Evolutionary conservation across 2,329 filamentous ascomycete species (phyloP).

Genomic region (Cryphonectria carpinicola): DNA sequence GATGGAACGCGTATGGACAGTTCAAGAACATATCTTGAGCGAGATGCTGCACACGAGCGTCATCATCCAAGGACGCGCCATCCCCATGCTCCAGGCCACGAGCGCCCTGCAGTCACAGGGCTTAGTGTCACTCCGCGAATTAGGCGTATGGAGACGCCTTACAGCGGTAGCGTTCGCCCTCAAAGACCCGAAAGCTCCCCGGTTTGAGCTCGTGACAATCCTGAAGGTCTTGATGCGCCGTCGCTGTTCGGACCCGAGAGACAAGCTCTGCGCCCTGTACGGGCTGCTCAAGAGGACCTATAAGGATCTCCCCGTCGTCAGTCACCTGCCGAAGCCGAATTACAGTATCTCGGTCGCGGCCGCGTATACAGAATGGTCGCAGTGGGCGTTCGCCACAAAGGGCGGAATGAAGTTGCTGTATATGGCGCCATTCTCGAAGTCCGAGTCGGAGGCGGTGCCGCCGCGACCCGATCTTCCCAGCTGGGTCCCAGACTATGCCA

Average conservation of each 20-base stretch:
- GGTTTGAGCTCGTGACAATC: neutral
- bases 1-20: neutral
- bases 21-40: neutral
- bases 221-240: neutral
- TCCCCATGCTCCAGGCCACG: neutral
- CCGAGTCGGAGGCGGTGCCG: neutral
- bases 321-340: neutral
- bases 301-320: neutral
- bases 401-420: neutral
- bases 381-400: neutral
- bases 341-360: neutral
- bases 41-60: neutral
- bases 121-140: neutral
- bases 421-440: neutral
- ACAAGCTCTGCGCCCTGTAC: neutral
- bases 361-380: neutral
- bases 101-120: neutral
- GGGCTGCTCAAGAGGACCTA: neutral
- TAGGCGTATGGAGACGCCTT: neutral
- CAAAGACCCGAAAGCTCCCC: neutral
- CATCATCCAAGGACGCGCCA: neutral
- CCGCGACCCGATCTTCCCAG: neutral
- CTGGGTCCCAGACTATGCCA: neutral
- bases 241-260: neutral
- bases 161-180: neutral